Percentiles rank a stretch among this genome's conserved stretches.
Evolutionary conservation across 148 eudicot species (phyloP).

Genomic region (Euryodendron excelsum): DNA sequence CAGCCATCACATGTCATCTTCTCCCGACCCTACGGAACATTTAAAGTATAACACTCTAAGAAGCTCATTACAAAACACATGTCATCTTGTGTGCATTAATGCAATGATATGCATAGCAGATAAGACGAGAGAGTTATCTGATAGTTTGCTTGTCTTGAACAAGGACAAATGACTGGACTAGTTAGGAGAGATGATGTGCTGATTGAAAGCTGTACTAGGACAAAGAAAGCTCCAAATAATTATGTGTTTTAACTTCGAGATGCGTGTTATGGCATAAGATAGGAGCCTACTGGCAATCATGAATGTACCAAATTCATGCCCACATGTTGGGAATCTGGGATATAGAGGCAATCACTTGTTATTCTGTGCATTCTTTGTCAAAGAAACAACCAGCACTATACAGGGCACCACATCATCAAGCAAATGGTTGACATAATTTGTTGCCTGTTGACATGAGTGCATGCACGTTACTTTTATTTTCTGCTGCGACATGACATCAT

Average conservation of each 20-base stretch:
- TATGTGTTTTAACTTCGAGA: not conserved
- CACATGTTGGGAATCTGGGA: not conserved
- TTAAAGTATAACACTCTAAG: too few relatives aligned
- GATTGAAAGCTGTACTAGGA: constrained; percentile 4
- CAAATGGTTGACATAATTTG: not conserved
- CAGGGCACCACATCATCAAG: not conserved
- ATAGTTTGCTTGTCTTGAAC: not conserved
- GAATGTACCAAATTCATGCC: not conserved
- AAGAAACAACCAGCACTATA: not conserved
- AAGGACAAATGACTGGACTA: not conserved
- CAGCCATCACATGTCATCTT: too few relatives aligned
- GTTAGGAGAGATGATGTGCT: constrained; percentile 1
- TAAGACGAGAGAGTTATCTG: not conserved
- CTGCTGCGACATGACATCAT: not conserved
- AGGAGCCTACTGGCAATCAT: not conserved
- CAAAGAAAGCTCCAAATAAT: not conserved
- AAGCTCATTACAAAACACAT: too few relatives aligned
- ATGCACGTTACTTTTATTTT: not conserved
- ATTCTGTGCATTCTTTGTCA: not conserved
- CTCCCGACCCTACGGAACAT: too few relatives aligned
- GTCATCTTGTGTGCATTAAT: not conserved
- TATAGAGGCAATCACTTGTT: constrained; percentile 2
- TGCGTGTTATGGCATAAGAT: not conserved
- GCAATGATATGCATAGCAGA: not conserved
- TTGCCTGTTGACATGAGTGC: not conserved